Evolutionary conservation across 192 early-diverging fungal species (phyloP), one percentile per base, ranked within the genome.

Genomic region (Dimargaris cristalligena): DNA sequence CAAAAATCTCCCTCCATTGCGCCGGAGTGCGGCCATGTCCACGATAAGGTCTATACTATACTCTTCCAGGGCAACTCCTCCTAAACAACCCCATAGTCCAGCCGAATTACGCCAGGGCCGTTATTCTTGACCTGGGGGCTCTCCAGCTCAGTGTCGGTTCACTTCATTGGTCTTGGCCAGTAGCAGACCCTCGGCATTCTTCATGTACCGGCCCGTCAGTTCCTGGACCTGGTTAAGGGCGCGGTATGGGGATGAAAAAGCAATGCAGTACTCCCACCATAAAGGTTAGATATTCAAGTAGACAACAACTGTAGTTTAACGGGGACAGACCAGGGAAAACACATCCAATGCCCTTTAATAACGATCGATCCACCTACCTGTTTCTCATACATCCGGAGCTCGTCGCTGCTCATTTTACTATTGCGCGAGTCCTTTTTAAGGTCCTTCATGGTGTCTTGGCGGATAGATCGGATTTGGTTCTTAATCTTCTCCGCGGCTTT

Each of bases 371-470:
- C 13, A 48, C 47, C n/a, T 48, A 56, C 34, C 23, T 34, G 54
- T 34, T 56, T 56, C 29, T 56, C 54, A 33, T n/a, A 23, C 30
- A 13, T 13, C 23, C 54, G 26, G 20, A 34, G 54, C 52, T 80
- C 74, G 71, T 85, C 82, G 32, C 62, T 65, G 56, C 80, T 60
- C 65, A 80, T 16, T 20, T 20, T 66, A 14, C 69, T 63, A 52
- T 64, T 48, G 67, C 78, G 81, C 16, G 70, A 55, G 58, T 78
- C 81, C 30, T 74, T 71, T 68, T 88, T 88, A 46, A 91, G 64
- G 28, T 83, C 77, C 67, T 81, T 80, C 75, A 88, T 77, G 31
- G 83, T 84, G 48, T 84, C 81, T 32, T 83, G 80, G 26, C 89
- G 78, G 44, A 82, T 60, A 54, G 69, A 68, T 52, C 87, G 80